Evolutionary conservation across 2,329 filamentous ascomycete genomes (phyloP), one percentile per base, ranked within the genome.

Genomic region (Fusarium sulawesiense): DNA sequence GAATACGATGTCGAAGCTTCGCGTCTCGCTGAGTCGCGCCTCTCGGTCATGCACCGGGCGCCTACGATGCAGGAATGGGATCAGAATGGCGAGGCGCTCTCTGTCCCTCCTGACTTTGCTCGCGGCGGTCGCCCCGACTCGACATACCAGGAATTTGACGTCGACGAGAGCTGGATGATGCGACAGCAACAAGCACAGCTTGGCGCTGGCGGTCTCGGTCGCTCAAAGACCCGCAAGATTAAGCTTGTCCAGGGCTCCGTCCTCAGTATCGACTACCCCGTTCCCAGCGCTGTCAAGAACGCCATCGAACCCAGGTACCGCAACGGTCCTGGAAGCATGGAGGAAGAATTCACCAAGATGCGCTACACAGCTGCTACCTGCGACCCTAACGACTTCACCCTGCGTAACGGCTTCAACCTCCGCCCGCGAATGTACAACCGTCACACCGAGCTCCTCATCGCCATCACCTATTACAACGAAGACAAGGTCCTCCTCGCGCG

Each of bases 381-480:
- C 60, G 72, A 74, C 29, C 72, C 72, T 11, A 74, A 74, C 64
- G 72, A 74, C 12, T 74, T 74, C 30, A 74, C 72, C 8, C 57
- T 74, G 45, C 58, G 70, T 4, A 74, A 74, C 60, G 72, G 72
- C 21, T 74, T 74, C 51, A 72, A 74, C 59, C 56, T 74, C 14
- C 72, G 72, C n/a, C 67, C 72, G 20, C 65, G 70, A 37, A 74
- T 74, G 72, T 74, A 74, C 56, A 74, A 74, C 50, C 69, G 72
- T 23, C 72, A 74, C 59, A 74, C 72, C 12, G 72, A 74, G 56
- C 64, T 74, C 1, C 49, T 74, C 30, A 74, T 74, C 48, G 72
- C 72, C 20, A 74, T 74, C 44, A 74, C 72, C 47, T 74, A 74
- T 56, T 74, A 74, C 67, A 74, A 74, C 47, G 72, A 74, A 29